phyloP scores from a whole-genome alignment of 2,329 filamentous ascomycete genomes.

The Arthroderma uncinatum region DNA sequence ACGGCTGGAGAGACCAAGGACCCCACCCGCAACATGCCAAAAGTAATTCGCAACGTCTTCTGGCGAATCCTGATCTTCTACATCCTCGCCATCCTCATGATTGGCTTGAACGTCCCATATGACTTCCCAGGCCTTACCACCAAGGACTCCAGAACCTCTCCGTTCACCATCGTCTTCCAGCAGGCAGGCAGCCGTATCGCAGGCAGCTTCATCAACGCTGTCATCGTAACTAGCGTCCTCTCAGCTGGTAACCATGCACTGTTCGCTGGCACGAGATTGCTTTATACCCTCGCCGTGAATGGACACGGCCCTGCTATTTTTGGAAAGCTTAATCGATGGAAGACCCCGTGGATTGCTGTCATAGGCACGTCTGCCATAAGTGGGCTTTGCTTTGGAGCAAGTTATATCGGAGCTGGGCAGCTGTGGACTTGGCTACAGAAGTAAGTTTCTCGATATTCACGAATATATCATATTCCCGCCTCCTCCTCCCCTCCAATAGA shows the following conservation, averaged over 20 bases:
- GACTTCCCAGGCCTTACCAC: slow-evolving; percentile 37
- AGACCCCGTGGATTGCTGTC: slow-evolving; percentile 45
- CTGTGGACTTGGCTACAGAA: slow-evolving; percentile 58
- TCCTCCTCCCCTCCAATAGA: neutral
- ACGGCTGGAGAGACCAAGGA: slow-evolving; percentile 56
- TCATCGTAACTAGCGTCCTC: slow-evolving; percentile 49
- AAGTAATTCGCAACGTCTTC: slow-evolving; percentile 55
- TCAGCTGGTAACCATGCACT: slow-evolving; percentile 50
- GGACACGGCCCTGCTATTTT: slow-evolving; percentile 48
- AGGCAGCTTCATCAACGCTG: slow-evolving; percentile 50
- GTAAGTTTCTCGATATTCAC: slow-evolving; percentile 25
- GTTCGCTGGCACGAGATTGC: slow-evolving; percentile 45
- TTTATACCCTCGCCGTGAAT: slow-evolving; percentile 47
- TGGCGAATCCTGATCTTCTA: slow-evolving; percentile 51
- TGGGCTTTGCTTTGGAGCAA: slow-evolving; percentile 53
- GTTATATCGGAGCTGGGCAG: slow-evolving; percentile 54
- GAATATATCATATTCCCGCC: slow-evolving; percentile 1
- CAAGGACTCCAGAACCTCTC: slow-evolving; percentile 39
- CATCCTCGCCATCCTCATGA: slow-evolving; percentile 41
- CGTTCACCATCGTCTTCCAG: slow-evolving; percentile 53
- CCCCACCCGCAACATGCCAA: slow-evolving; percentile 49
- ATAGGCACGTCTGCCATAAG: slow-evolving; percentile 44
- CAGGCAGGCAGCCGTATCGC: slow-evolving; percentile 45
- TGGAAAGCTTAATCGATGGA: slow-evolving; percentile 38
- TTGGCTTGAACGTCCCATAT: slow-evolving; percentile 52